Base-by-base conservation (phyloP, 805 yeast genomes). In the Brettanomyces naardenensis region DNA sequence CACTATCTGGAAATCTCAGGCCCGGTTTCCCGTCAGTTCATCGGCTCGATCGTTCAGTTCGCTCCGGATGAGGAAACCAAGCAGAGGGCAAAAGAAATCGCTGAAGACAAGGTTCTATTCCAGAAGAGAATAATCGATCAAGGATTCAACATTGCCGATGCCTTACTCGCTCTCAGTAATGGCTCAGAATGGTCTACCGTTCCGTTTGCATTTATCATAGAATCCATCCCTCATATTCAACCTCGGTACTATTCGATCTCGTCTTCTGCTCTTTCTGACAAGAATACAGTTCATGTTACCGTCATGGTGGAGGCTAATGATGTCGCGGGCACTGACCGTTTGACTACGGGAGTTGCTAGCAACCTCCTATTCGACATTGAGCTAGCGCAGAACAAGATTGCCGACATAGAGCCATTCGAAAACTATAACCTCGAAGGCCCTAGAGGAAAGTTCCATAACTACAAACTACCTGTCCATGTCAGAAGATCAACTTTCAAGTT, bases 201-300 rank as follows among this genome's bases (percentile, higher is more conserved):
- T 34, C 96, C 97, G 23, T 82, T 90, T 67, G 79, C 78, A 44
- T 85, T 89, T 54, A 61, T 92, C 28, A 67, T 89, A 49, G 98
- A 90, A 65, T 71, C 81, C 22, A 59, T 92, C 44, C 74, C 88
- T 31, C 84, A 78, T 49, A 66, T 92, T 53, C 94, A 83, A 59
- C 95, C 97, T 30, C 89, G 98, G 61, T 90, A 87, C 65, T 90
- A 90, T 64, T 90, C 97, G 18, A 90, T 90, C 48, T 89, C 97
- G 2, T 89, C 97, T 1, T 86, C 96, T 4, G 80, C 94, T 1
- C 60, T 76, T 37, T 70, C 78, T 40, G 92, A 86, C 53, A 86
- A 86, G 57, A 71, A 78, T 37, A 70, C 72, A 15, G 71, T 89
- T 41, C 87, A 86, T 48, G 69, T 89, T 42, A 92, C 97, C 15